phyloP scores from a whole-genome alignment of 345 rosid species.

The Bruguiera gymnorhiza region DNA sequence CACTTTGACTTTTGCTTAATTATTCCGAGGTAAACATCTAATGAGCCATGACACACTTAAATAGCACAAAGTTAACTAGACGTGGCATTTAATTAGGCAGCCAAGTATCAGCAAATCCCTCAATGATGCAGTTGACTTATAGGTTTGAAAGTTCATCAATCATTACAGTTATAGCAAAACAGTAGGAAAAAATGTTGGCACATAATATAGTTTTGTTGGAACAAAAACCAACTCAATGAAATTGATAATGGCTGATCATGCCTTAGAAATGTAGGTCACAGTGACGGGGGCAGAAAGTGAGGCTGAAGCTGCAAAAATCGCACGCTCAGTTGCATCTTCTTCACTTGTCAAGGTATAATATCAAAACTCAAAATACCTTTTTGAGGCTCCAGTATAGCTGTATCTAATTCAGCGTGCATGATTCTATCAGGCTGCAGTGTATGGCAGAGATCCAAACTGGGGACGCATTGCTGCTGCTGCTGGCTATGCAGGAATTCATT shows the following conservation, averaged over 20 bases:
- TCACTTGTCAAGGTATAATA: slow-evolving; percentile 81
- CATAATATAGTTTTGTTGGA: background rate
- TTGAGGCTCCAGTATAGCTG: slow-evolving; percentile 14
- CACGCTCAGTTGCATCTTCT: slow-evolving; percentile 89
- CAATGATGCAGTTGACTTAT: background rate
- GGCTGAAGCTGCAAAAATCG: slow-evolving; percentile 79
- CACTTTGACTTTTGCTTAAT: too few species aligned
- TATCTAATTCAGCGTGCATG: slow-evolving; percentile 20
- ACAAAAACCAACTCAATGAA: background rate
- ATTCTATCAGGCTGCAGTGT: slow-evolving; percentile 73
- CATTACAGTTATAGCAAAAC: background rate
- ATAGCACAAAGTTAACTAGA: background rate
- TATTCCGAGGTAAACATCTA: too few species aligned
- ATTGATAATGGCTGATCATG: too few species aligned
- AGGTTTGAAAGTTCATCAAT: background rate
- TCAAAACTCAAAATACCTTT: slow-evolving; percentile 13
- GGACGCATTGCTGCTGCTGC: slow-evolving; percentile 96
- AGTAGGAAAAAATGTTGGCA: background rate
- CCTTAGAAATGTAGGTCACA: slow-evolving; percentile 38
- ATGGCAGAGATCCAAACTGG: slow-evolving; percentile 97
- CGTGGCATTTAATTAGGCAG: background rate
- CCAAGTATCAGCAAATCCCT: background rate
- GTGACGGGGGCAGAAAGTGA: slow-evolving; percentile 69
- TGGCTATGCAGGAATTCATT: slow-evolving; percentile 75
- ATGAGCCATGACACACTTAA: too few species aligned